Conservation (phyloP, 352 stramenopile genomes). For the Globisporangium paroecandrum region DNA sequence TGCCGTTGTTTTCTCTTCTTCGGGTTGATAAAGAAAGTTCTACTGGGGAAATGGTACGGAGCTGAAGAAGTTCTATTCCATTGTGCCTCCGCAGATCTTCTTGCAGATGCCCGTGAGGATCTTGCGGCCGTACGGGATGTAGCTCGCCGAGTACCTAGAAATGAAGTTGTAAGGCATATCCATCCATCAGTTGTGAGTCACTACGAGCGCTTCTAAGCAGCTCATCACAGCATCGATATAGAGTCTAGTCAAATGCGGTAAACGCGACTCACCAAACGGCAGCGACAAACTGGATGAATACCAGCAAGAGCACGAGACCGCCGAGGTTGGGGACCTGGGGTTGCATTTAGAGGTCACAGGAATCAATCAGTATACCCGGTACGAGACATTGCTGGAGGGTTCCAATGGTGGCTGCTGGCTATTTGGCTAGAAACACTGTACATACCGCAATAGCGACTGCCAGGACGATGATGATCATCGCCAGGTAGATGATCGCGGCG, state of each 20-base stretch:
- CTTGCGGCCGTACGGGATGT: constrained; percentile 82
- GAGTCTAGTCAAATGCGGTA: background rate
- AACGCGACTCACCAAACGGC: constrained; percentile 52
- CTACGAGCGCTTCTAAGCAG: background rate
- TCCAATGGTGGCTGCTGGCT: no score
- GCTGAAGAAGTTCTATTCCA: constrained; percentile 15
- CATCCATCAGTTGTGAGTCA: background rate
- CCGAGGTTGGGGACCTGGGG: constrained; percentile 56
- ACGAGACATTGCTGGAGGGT: no score
- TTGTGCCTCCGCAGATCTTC: constrained; percentile 49
- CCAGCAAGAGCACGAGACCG: constrained; percentile 72
- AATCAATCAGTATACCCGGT: background rate
- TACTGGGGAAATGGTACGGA: background rate
- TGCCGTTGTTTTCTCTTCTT: background rate
- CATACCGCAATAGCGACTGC: constrained; percentile 63
- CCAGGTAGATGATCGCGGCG: constrained; percentile 67
- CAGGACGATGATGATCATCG: constrained; percentile 76
- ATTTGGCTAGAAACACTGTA: background rate
- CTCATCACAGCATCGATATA: background rate
- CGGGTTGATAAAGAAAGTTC: background rate
- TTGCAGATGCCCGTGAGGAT: constrained; percentile 64
- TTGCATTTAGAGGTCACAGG: background rate
- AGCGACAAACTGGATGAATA: constrained; percentile 71
- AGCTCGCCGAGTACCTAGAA: constrained; percentile 75
- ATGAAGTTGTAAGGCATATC: background rate